A percentile compares a stretch with the other conserved stretches of the same genome.
phyloP scores from a whole-genome alignment of 495 filamentous ascomycete species.

The Neurospora cerealis region DNA sequence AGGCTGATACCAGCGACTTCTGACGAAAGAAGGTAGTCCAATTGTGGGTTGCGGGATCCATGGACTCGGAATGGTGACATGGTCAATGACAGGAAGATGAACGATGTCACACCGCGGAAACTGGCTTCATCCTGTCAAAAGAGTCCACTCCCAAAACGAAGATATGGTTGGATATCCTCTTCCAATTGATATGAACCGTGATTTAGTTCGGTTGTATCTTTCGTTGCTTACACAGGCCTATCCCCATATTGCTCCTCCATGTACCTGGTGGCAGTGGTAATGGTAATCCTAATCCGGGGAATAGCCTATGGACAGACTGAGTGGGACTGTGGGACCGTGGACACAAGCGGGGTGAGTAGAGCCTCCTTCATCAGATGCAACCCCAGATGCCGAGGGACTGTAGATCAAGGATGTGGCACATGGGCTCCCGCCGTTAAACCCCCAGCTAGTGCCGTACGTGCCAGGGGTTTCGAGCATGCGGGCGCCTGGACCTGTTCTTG shows the following conservation, averaged over 20 bases:
- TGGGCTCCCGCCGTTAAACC: not conserved
- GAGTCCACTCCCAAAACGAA: not conserved
- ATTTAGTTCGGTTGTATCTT: too few relatives aligned
- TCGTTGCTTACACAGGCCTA: not conserved
- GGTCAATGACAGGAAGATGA: not conserved
- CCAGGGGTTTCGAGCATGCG: not conserved
- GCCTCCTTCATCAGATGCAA: not conserved
- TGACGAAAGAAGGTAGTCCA: not conserved
- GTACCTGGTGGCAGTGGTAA: not conserved
- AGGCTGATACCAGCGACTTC: not conserved
- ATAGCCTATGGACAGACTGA: not conserved
- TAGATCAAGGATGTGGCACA: not conserved
- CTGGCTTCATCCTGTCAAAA: not conserved
- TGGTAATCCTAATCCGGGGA: not conserved
- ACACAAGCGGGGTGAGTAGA: not conserved
- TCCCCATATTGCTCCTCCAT: not conserved
- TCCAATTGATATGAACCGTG: too few relatives aligned
- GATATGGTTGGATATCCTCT: too few relatives aligned
- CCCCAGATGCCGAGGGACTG: not conserved
- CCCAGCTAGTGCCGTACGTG: not conserved
- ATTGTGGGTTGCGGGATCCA: not conserved
- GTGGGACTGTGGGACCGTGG: not conserved
- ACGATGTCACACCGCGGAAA: not conserved
- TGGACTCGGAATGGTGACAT: not conserved
- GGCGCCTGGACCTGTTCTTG: not conserved